A percentile compares a stretch with the other conserved stretches of the same genome.
Conservation (phyloP, 2,329 filamentous ascomycete genomes). For the Colletotrichum gloeosporioides region DNA sequence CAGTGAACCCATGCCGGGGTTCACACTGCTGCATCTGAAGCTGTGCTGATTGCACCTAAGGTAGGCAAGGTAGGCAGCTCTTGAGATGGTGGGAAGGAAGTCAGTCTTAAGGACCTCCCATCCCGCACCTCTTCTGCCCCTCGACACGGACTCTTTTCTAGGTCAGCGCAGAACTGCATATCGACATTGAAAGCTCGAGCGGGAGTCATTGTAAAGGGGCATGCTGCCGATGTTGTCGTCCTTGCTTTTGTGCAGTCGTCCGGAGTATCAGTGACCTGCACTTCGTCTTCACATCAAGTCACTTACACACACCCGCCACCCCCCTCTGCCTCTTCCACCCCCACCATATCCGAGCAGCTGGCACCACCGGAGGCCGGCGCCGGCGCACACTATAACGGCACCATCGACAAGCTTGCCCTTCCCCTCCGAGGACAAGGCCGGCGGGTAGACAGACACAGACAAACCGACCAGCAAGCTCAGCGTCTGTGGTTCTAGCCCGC, state of each 20-base stretch:
- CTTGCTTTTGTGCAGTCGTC: conserved; percentile 6
- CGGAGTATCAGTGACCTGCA: neutral
- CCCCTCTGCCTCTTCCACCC: neutral
- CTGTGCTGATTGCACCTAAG: neutral
- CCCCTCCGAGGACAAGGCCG: neutral
- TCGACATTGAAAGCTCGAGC: neutral
- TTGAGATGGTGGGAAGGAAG: neutral
- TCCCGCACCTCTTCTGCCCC: neutral
- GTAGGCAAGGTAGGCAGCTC: neutral
- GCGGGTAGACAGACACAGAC: neutral
- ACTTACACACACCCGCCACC: neutral
- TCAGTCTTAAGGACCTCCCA: neutral
- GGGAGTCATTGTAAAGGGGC: neutral
- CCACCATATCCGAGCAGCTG: neutral
- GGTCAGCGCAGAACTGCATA: neutral
- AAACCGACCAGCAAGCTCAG: neutral
- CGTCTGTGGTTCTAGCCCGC: neutral
- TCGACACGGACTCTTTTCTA: neutral
- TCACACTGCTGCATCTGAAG: neutral
- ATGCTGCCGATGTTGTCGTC: neutral
- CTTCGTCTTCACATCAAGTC: neutral
- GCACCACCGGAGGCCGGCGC: conserved; percentile 2
- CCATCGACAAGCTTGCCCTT: neutral
- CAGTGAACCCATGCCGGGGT: neutral
- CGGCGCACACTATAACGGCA: conserved; percentile 2